Evolutionary conservation across 371 early-diverging fungal species (phyloP).

Genomic region (Rhizomucor miehei): DNA sequence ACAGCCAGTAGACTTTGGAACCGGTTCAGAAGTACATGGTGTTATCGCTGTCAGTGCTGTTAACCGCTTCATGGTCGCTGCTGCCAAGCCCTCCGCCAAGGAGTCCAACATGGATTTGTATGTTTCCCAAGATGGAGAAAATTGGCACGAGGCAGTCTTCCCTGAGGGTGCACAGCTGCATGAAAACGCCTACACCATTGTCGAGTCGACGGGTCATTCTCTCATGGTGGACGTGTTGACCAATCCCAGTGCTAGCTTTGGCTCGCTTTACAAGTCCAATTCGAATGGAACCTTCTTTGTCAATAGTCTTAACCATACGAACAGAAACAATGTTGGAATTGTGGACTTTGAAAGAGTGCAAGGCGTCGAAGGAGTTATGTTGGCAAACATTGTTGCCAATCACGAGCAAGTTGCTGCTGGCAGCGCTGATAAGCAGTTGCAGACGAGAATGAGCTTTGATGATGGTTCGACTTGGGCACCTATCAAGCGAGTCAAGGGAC

Average conservation of each 20-base stretch:
- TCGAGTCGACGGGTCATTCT: conserved; percentile 68
- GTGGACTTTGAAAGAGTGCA: conserved; percentile 92
- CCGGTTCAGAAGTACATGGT: conserved; percentile 46
- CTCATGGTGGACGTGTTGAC: conserved; percentile 66
- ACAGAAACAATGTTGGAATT: conserved; percentile 67
- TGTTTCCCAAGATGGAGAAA: conserved; percentile 57
- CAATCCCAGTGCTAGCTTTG: conserved; percentile 42
- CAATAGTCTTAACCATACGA: conserved; percentile 73
- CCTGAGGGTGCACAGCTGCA: conserved; percentile 45
- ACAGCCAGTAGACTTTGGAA: conserved; percentile 43
- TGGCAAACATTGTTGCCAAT: conserved; percentile 82
- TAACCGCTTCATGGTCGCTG: conserved; percentile 68
- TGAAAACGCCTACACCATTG: conserved; percentile 70
- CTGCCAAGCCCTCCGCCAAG: conserved; percentile 47
- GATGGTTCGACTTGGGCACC: conserved; percentile 80
- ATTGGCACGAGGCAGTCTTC: conserved; percentile 64
- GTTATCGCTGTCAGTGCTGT: conserved; percentile 64
- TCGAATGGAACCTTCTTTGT: conserved; percentile 89
- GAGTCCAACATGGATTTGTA: conserved; percentile 55
- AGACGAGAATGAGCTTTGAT: conserved; percentile 86
- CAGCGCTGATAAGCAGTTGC: conserved; percentile 57
- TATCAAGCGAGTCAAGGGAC: conserved; percentile 41
- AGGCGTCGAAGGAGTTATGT: conserved; percentile 77
- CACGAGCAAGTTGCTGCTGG: conserved; percentile 52
- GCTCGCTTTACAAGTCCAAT: conserved; percentile 81